Evolutionary conservation across 2,329 filamentous ascomycete genomes (phyloP).

Genomic region (Aureobasidium zeae): DNA sequence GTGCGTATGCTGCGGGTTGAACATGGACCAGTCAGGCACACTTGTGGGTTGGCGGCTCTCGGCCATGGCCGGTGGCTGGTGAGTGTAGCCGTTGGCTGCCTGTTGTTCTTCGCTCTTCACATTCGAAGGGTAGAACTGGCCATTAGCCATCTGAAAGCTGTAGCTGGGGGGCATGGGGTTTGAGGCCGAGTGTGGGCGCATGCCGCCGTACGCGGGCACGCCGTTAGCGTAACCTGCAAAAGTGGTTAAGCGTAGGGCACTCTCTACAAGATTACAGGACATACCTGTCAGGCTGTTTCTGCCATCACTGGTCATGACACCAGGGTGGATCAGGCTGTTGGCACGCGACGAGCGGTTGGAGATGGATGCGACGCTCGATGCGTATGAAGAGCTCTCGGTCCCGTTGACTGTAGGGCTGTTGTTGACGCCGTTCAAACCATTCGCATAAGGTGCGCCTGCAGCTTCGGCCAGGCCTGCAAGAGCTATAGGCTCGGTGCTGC

Average conservation of each 20-base stretch:
- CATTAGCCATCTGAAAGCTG: conserved; percentile 24
- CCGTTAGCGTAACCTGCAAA: conserved; percentile 22
- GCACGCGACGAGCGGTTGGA: conserved; percentile 41
- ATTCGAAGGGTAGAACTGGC: conserved; percentile 23
- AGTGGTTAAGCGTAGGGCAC: conserved; percentile 23
- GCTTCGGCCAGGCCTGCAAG: conserved; percentile 29
- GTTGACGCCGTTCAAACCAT: conserved; percentile 21
- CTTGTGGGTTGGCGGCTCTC: conserved; percentile 16
- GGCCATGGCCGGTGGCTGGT: conserved; percentile 12
- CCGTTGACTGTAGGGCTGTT: conserved; percentile 30
- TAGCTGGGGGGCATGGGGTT: conserved; percentile 27
- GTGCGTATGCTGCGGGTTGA: conserved; percentile 34
- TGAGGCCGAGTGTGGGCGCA: conserved; percentile 22
- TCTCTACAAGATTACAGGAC: too few species aligned
- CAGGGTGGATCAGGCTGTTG: conserved; percentile 40
- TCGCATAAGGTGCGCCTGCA: conserved; percentile 23
- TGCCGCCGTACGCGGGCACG: conserved; percentile 26
- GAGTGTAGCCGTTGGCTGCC: conserved; percentile 15
- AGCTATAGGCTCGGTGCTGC: conserved; percentile 29
- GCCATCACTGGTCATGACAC: conserved; percentile 20
- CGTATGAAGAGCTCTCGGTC: conserved; percentile 26
- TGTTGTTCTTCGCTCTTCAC: conserved; percentile 18
- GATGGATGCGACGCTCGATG: conserved; percentile 33
- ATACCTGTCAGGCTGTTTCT: conserved; percentile 19
- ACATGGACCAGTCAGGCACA: conserved; percentile 38